Conservation (phyloP, 192 early-diverging fungal species). For the Linnemannia elongata region DNA sequence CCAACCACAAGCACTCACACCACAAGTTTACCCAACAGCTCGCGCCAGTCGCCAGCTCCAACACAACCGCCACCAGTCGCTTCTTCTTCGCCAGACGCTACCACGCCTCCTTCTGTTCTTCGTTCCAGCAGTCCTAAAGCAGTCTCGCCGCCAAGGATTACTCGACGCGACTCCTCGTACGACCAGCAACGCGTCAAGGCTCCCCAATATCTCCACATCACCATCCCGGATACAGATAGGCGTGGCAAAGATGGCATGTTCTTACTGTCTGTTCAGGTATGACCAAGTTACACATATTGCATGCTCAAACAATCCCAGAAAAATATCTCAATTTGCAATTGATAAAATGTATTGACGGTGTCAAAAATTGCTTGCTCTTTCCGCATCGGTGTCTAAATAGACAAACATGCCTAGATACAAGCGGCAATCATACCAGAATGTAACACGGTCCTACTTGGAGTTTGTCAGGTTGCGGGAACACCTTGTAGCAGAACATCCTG, state of each 20-base stretch:
- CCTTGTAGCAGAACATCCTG: conserved; percentile 56
- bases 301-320: not conserved
- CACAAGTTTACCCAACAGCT: not conserved
- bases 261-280: conserved; percentile 40
- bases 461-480: conserved; percentile 57
- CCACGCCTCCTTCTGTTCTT: not conserved
- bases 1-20: not conserved
- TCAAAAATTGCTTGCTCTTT: not conserved
- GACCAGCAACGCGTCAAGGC: conserved; percentile 48
- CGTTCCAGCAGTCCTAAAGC: conserved; percentile 5
- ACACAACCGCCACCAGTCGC: not conserved
- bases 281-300: not conserved
- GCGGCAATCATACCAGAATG: conserved; percentile 47
- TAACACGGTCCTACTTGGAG: conserved; percentile 58
- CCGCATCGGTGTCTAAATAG: conserved; percentile 10
- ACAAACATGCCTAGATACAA: conserved; percentile 59
- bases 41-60: conserved; percentile 3
- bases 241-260: conserved; percentile 50
- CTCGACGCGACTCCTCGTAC: conserved; percentile 37
- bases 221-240: conserved; percentile 43
- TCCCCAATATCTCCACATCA: conserved; percentile 47
- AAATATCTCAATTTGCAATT: not conserved
- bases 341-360: not conserved
- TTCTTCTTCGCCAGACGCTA: not conserved
- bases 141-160: conserved; percentile 15